Evolutionary conservation across 2,329 filamentous ascomycete genomes (phyloP).

Genomic region (Coniochaeta sp.): DNA sequence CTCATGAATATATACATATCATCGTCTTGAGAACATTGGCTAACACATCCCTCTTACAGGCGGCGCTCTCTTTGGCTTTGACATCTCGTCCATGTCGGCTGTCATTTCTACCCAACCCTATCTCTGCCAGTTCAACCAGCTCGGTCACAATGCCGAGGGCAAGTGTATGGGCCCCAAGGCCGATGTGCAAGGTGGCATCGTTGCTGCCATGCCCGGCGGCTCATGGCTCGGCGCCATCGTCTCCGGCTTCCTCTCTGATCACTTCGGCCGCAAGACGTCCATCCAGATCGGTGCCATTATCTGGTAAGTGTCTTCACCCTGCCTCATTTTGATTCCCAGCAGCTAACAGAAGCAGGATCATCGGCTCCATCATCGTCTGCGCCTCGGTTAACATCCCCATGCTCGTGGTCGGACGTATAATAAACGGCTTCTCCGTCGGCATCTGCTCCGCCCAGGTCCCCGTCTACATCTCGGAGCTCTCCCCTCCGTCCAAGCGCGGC

Average conservation of each 20-base stretch:
- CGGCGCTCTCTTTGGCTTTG: slow-evolving; percentile 34
- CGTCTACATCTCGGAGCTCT: slow-evolving; percentile 70
- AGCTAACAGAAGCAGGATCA: no score
- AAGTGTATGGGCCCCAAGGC: slow-evolving; percentile 43
- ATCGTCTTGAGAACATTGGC: neutral
- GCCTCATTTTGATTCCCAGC: no score
- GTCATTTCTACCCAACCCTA: slow-evolving; percentile 34
- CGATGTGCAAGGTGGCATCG: slow-evolving; percentile 54
- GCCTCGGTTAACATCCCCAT: slow-evolving; percentile 37
- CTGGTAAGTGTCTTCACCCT: no score
- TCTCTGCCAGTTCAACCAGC: slow-evolving; percentile 33
- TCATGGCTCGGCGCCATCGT: slow-evolving; percentile 48
- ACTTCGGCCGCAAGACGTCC: slow-evolving; percentile 53
- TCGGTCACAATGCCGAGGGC: slow-evolving; percentile 24
- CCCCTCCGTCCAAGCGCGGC: slow-evolving; percentile 59
- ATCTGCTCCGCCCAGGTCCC: slow-evolving; percentile 57
- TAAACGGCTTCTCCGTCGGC: slow-evolving; percentile 62
- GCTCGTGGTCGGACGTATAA: slow-evolving; percentile 56
- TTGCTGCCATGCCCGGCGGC: slow-evolving; percentile 58
- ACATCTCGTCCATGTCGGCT: slow-evolving; percentile 37
- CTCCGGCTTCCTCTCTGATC: slow-evolving; percentile 58
- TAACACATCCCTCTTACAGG: no score
- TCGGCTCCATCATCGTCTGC: slow-evolving; percentile 64
- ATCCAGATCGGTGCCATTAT: slow-evolving; percentile 56
- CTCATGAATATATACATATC: neutral